Evolutionary conservation across 2,329 filamentous ascomycete species (phyloP).

Genomic region (Diaporthe citrichinensis): DNA sequence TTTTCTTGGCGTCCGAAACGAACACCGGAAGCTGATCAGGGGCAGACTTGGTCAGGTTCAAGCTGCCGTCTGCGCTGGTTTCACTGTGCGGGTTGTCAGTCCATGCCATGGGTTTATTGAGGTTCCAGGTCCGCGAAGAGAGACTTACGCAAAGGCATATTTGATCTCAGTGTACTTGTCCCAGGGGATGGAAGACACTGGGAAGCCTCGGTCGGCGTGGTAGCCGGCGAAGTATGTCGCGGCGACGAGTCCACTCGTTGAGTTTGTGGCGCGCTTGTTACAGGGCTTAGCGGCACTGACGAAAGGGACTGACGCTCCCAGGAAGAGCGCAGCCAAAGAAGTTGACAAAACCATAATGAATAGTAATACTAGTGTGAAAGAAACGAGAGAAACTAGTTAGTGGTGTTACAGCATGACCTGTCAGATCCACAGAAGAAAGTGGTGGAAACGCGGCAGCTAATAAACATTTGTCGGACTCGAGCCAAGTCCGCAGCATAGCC

Average conservation of each 20-base stretch:
- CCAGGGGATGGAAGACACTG: slow-evolving; percentile 41
- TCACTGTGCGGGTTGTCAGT: slow-evolving; percentile 26
- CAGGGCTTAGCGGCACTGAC: not conserved
- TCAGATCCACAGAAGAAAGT: not conserved
- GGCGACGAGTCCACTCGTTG: slow-evolving; percentile 6
- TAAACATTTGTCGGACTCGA: slow-evolving; percentile 8
- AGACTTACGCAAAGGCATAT: slow-evolving; percentile 41
- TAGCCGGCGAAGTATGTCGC: slow-evolving; percentile 43
- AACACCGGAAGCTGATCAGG: slow-evolving; percentile 40
- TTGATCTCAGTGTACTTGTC: slow-evolving; percentile 42
- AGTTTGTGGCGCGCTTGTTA: slow-evolving; percentile 5
- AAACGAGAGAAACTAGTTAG: slow-evolving; percentile 27
- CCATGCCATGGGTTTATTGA: not conserved
- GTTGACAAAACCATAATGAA: slow-evolving; percentile 9
- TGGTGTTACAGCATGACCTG: not conserved
- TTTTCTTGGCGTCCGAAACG: slow-evolving; percentile 37
- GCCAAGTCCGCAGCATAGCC: slow-evolving; percentile 6
- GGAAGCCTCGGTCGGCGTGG: slow-evolving; percentile 38
- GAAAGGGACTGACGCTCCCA: slow-evolving; percentile 12
- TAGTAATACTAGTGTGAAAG: slow-evolving; percentile 8
- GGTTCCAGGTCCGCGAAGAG: not conserved
- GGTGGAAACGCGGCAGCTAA: not conserved
- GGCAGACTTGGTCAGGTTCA: slow-evolving; percentile 37
- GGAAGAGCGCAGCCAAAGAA: slow-evolving; percentile 7
- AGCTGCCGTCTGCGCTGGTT: slow-evolving; percentile 23